Base-by-base conservation (phyloP, 805 yeast species). In the Cyberlindnera galapagoensis region DNA sequence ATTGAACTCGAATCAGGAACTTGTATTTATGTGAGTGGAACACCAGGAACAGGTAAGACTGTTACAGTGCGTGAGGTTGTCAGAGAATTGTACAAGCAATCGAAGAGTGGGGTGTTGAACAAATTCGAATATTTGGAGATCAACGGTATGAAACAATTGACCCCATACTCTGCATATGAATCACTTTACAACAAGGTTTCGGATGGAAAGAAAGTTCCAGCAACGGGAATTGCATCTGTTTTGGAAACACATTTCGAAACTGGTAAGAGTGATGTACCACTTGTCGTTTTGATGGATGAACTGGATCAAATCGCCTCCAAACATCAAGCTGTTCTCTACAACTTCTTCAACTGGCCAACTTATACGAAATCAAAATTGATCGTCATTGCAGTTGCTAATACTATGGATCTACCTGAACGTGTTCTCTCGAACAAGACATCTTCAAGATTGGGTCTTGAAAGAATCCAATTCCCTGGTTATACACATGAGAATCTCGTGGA, bases 11-110 rank as follows among this genome's bases (percentile, higher is more conserved):
- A 73, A 25, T 69, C 80, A 1, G 97, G 97, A 0, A 71, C 88
- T 7, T 85, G 95, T 43, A 58, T 92, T 6, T 92, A 88, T 52
- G 76, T 92, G 9, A 85, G 95, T 56, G 99, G 99, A 4, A 86
- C 96, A 0, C 98, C 99, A 0, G 99, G 99, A 7, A 90, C 94
- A 3, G 98, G 98, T 9, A 92, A 92, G 52, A 90, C 98, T 0
- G 92, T 94, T 4, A 90, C 97, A 0, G 77, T 90, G 3, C 62
- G 95, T 34, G 95, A 87, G 49, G 97, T 83, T 0, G 70, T 92
- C 17, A 69, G 74, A 21, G 86, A 81, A 47, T 57, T 92, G 21
- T 67, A 70, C 26, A 50, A 56, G 11, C 58, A 60, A n/a, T 49
- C 55, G 8, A 47, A 49, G n/a, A 63, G 56, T 10, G 58, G 56